phyloP scores from a whole-genome alignment of 768 basidiomycete species.

The Suillus placidus region DNA sequence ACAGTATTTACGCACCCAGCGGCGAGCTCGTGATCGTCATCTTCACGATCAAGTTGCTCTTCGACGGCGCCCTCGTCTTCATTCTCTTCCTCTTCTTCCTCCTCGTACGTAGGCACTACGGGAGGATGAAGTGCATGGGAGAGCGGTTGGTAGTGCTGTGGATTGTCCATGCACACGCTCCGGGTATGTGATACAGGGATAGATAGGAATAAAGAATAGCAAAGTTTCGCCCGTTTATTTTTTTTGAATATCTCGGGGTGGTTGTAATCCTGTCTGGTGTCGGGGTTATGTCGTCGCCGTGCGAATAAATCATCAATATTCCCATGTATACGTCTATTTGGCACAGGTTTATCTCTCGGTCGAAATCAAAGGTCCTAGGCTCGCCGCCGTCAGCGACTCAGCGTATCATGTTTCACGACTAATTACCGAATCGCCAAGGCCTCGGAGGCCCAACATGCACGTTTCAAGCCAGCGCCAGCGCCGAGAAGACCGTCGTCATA shows the following conservation, averaged over 20 bases:
- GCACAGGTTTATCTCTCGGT: neutral
- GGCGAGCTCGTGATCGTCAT: conserved; percentile 44
- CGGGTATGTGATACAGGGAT: conserved; percentile 10
- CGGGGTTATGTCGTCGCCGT: conserved; percentile 10
- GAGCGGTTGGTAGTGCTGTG: conserved; percentile 79
- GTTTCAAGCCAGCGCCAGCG: neutral
- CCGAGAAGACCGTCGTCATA: neutral
- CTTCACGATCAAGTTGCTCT: conserved; percentile 59
- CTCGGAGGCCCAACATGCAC: too few species aligned
- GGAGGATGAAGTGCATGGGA: conserved; percentile 76
- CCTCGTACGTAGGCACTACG: conserved; percentile 43
- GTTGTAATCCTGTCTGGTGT: conserved; percentile 9
- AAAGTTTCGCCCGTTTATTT: conserved; percentile 10
- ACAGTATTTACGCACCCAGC: conserved; percentile 32
- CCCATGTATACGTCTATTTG: conserved; percentile 9
- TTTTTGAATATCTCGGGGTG: conserved; percentile 13
- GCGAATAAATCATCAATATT: conserved; percentile 11
- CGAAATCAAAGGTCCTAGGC: neutral
- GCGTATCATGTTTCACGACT: neutral
- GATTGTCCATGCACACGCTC: conserved; percentile 54
- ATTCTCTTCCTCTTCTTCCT: conserved; percentile 67
- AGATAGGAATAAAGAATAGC: conserved; percentile 13
- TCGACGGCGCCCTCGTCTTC: conserved; percentile 76
- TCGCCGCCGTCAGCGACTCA: neutral
- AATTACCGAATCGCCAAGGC: neutral